These are phyloP conservation scores for Aspergillus amoenus DNA, from an alignment of 2,329 filamentous ascomycete genomes.

Conservation along the genomic window DNA sequence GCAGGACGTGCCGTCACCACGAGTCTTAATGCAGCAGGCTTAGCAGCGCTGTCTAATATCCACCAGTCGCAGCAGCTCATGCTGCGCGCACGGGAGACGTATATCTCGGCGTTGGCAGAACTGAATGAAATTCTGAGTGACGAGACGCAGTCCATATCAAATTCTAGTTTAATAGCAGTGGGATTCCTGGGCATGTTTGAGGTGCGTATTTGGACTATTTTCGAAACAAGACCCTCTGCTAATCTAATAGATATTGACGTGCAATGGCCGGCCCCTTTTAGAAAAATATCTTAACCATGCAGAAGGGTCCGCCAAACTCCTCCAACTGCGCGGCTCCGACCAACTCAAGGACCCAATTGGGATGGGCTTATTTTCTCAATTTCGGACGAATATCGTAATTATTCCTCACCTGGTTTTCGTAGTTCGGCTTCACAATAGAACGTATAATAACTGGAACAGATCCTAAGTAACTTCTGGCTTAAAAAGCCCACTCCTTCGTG, in stretches of 20 bases:
- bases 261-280: conserved; percentile 5
- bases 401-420: neutral
- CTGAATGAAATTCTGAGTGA: conserved; percentile 9
- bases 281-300: conserved; percentile 7
- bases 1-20: conserved; percentile 5
- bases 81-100: conserved; percentile 4
- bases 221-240: neutral
- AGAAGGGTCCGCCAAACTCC: conserved; percentile 7
- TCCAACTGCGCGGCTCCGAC: conserved; percentile 8
- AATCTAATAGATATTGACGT: conserved; percentile 4
- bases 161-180: conserved; percentile 11
- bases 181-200: conserved; percentile 11
- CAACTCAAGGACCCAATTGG: conserved; percentile 9
- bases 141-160: conserved; percentile 1
- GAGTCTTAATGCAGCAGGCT: conserved; percentile 9
- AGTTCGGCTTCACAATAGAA: neutral
- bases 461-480: conserved; percentile 14
- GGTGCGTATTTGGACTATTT: neutral
- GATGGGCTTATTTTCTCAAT: conserved; percentile 10
- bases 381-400: conserved; percentile 8
- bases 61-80: conserved; percentile 1
- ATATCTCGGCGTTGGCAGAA: conserved; percentile 9
- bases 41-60: conserved; percentile 10
- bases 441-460: conserved; percentile 1
- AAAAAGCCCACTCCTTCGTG: conserved; percentile 8